A percentile compares a stretch with the other conserved stretches of the same genome.
phyloP scores from a whole-genome alignment of 2,329 filamentous ascomycete species.

The Alternaria metachromatica region DNA sequence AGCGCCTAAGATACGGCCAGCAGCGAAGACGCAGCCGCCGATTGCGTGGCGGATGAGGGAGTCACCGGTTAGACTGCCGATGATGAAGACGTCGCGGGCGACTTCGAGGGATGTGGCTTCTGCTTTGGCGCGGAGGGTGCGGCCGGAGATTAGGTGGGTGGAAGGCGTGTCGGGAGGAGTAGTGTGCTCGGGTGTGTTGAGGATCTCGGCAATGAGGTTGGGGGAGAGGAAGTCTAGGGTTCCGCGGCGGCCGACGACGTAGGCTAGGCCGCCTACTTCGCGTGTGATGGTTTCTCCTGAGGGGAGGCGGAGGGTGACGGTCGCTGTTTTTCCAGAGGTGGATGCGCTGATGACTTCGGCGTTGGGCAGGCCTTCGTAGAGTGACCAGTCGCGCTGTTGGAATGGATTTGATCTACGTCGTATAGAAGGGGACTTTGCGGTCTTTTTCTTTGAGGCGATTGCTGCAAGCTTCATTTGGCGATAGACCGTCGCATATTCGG shows the following conservation, averaged over 20 bases:
- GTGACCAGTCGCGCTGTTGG: constrained; percentile 57
- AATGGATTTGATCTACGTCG: constrained; percentile 52
- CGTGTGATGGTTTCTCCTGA: constrained; percentile 55
- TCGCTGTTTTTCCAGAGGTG: constrained; percentile 19
- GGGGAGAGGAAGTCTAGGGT: constrained; percentile 60
- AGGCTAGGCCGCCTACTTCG: constrained; percentile 58
- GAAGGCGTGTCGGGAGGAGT: background rate
- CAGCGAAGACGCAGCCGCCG: constrained; percentile 64
- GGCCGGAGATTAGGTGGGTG: constrained; percentile 54
- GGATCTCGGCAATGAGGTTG: constrained; percentile 56
- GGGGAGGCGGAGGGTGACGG: constrained; percentile 53
- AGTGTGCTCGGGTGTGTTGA: constrained; percentile 32
- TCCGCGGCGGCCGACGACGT: constrained; percentile 64
- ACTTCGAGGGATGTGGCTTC: constrained; percentile 59
- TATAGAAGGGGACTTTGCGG: constrained; percentile 30
- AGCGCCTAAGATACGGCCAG: constrained; percentile 55
- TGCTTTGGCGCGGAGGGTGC: constrained; percentile 61
- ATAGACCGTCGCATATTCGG: constrained; percentile 67
- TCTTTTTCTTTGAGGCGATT: constrained; percentile 24
- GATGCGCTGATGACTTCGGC: constrained; percentile 55
- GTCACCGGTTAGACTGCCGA: constrained; percentile 66
- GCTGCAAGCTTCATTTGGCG: constrained; percentile 64
- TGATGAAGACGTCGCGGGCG: constrained; percentile 60
- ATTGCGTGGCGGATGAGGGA: constrained; percentile 66
- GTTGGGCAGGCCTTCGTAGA: constrained; percentile 65